Conservation (phyloP, 2,329 filamentous ascomycete genomes). For the Ophiostoma australiae region DNA sequence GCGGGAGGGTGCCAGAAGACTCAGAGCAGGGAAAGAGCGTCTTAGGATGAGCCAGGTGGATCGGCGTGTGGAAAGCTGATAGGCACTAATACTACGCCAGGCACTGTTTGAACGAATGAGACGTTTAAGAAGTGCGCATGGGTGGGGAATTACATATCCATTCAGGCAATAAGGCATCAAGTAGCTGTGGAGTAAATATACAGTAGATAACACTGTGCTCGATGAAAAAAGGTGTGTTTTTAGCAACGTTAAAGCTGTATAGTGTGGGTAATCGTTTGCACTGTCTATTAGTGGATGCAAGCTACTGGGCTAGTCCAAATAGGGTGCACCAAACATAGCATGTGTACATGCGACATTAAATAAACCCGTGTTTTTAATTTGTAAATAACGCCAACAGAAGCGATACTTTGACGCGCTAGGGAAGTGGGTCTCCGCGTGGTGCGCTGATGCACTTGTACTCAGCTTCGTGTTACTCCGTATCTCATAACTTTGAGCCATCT, state of each 20-base stretch:
- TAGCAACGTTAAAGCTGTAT: not conserved
- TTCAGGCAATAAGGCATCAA: conserved; percentile 2
- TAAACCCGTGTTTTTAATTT: no score
- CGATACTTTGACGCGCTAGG: not conserved
- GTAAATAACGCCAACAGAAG: not conserved
- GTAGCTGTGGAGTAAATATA: not conserved
- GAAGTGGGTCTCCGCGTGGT: not conserved
- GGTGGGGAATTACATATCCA: not conserved
- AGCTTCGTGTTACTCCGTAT: no score
- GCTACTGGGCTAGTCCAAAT: not conserved
- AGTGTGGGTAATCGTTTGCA: not conserved
- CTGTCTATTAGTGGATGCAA: not conserved
- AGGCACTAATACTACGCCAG: not conserved
- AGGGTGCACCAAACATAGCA: not conserved
- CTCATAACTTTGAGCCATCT: no score
- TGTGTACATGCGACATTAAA: not conserved
- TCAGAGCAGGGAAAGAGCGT: not conserved
- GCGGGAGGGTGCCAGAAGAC: not conserved
- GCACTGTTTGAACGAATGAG: not conserved
- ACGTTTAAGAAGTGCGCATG: not conserved
- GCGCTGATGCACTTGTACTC: no score
- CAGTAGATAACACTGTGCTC: not conserved
- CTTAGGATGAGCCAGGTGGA: not conserved
- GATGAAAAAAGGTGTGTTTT: not conserved
- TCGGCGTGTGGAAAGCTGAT: not conserved